These are phyloP conservation scores for Saccharum officinarum DNA, from an alignment of 176 grass and related monocot genomes.

Conservation along the genomic window DNA sequence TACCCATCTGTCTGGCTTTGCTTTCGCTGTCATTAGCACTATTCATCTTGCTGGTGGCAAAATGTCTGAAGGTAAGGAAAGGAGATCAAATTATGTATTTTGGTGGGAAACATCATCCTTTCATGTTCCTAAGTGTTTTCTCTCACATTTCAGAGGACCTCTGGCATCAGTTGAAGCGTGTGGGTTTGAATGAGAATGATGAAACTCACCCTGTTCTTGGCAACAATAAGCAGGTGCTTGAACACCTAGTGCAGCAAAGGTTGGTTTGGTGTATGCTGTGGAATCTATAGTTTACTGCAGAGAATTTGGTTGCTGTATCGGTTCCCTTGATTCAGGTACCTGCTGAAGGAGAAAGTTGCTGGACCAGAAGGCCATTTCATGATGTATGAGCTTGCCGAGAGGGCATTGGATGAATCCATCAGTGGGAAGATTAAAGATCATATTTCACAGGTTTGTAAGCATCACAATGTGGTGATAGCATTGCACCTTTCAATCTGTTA, in stretches of 20 bases:
- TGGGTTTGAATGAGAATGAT: conserved; percentile 71
- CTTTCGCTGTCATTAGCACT: conserved; percentile 71
- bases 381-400: conserved; percentile 88
- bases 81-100: neutral
- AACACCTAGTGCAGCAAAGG: conserved; percentile 88
- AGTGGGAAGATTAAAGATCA: conserved; percentile 62
- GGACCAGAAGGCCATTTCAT: conserved; percentile 74
- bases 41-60: conserved; percentile 74
- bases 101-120: neutral
- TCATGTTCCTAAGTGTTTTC: neutral
- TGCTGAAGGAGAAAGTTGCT: conserved; percentile 83
- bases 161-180: conserved; percentile 75
- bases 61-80: conserved; percentile 62
- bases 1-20: conserved; percentile 65
- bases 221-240: conserved; percentile 76
- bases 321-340: conserved; percentile 50
- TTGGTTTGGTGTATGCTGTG: conserved; percentile 21
- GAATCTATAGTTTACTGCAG: neutral
- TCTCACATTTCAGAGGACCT: conserved; percentile 62
- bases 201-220: conserved; percentile 59
- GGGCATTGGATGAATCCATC: conserved; percentile 77
- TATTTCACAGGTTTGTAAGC: conserved; percentile 65
- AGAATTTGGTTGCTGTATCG: neutral
- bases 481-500: neutral
- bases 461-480: neutral